Percentiles rank a stretch among this genome's conserved stretches.
These are phyloP conservation scores for Biscogniauxia marginata DNA, from an alignment of 2,329 filamentous ascomycete genomes.

Conservation along the genomic window DNA sequence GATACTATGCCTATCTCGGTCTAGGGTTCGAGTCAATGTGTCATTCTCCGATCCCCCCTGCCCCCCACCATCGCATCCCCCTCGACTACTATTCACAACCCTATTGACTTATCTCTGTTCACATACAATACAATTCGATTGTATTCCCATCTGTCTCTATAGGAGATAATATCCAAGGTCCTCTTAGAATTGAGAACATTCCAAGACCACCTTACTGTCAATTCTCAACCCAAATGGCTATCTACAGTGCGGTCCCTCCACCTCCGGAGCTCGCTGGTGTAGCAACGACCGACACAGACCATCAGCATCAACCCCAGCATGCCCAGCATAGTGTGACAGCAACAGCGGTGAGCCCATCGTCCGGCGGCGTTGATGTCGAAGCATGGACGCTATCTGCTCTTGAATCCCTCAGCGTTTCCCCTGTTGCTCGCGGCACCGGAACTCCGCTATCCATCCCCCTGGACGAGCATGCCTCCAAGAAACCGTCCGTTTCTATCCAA, in stretches of 20 bases:
- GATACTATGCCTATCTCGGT: neutral
- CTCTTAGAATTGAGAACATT: no score
- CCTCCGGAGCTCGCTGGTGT: conserved; percentile 38
- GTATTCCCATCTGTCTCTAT: no score
- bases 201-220: neutral
- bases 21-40: conserved; percentile 11
- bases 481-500: conserved; percentile 30
- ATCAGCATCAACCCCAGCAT: conserved; percentile 18
- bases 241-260: conserved; percentile 53
- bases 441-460: conserved; percentile 72
- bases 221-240: conserved; percentile 37
- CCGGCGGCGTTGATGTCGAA: conserved; percentile 57
- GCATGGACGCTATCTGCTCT: conserved; percentile 64
- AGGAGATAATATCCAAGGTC: neutral
- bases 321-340: conserved; percentile 18
- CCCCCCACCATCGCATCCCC: neutral
- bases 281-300: conserved; percentile 18
- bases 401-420: conserved; percentile 53
- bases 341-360: conserved; percentile 26
- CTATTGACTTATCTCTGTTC: neutral
- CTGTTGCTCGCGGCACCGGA: conserved; percentile 57
- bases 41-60: conserved; percentile 2
- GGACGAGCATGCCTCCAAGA: conserved; percentile 50
- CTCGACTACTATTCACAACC: neutral
- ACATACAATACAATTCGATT: neutral